Conservation (phyloP, 805 yeast genomes). For the Ogataea philodendri region DNA sequence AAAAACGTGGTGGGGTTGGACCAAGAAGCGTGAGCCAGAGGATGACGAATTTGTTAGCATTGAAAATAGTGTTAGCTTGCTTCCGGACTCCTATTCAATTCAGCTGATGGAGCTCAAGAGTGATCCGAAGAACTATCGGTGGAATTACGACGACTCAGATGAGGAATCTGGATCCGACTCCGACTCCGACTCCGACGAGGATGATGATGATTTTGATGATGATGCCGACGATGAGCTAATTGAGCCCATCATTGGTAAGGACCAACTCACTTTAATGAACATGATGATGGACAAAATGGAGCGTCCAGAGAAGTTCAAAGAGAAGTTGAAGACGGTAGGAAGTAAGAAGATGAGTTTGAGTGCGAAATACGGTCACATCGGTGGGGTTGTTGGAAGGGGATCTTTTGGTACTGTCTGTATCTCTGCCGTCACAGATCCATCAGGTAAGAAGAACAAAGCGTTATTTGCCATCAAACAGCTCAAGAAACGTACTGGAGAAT, state of each 20-base stretch:
- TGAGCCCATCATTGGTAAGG: constrained; percentile 50
- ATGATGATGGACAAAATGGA: constrained; percentile 47
- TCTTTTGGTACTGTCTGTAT: constrained; percentile 48
- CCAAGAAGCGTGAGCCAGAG: constrained; percentile 32
- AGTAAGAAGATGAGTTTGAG: constrained; percentile 36
- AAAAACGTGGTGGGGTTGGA: constrained; percentile 34
- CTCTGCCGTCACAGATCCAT: constrained; percentile 41
- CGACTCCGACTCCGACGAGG: constrained; percentile 28
- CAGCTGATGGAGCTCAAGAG: constrained; percentile 35
- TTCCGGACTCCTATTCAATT: constrained; percentile 37
- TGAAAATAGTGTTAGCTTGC: constrained; percentile 35
- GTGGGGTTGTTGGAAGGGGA: constrained; percentile 49
- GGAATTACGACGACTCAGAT: constrained; percentile 40
- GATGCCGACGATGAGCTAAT: constrained; percentile 39
- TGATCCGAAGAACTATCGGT: constrained; percentile 37
- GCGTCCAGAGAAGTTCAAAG: constrained; percentile 36
- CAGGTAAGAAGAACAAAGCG: constrained; percentile 39
- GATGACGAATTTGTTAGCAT: constrained; percentile 28
- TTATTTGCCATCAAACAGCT: constrained; percentile 78
- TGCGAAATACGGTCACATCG: constrained; percentile 49
- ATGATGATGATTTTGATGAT: constrained; percentile 36
- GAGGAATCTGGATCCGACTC: constrained; percentile 18
- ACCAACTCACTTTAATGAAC: constrained; percentile 48
- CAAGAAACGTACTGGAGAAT: constrained; percentile 58
- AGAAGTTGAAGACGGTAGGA: constrained; percentile 25